These are phyloP conservation scores for Ceratobasidium sp. DNA, from an alignment of 1,284 basidiomycete species.

Conservation along the genomic window DNA sequence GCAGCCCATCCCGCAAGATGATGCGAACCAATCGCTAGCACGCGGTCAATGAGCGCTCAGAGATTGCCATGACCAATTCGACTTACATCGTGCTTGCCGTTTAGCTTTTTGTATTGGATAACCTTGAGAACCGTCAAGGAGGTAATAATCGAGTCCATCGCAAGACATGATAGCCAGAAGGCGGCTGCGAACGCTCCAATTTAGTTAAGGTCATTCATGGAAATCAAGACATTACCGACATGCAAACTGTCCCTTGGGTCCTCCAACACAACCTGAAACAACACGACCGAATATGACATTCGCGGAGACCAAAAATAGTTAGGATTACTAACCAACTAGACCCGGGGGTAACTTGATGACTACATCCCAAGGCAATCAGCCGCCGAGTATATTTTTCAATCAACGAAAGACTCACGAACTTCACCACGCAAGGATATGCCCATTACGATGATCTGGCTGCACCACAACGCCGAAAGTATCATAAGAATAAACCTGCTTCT, in stretches of 20 bases:
- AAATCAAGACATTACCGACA: background rate
- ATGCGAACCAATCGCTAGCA: slow-evolving; percentile 1
- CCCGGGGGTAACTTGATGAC: too few relatives aligned
- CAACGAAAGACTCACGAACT: background rate
- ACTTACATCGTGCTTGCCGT: slow-evolving; percentile 1
- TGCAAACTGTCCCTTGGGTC: background rate
- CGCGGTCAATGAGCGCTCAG: background rate
- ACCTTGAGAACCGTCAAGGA: background rate
- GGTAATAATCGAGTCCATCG: background rate
- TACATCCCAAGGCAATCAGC: too few relatives aligned
- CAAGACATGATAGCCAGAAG: slow-evolving; percentile 7
- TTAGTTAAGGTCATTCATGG: background rate
- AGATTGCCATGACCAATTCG: background rate
- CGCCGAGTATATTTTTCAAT: too few relatives aligned
- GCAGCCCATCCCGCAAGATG: slow-evolving; percentile 9
- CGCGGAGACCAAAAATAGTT: too few relatives aligned
- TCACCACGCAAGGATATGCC: background rate
- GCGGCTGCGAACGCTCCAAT: background rate
- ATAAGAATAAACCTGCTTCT: background rate
- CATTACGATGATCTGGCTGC: slow-evolving; percentile 12
- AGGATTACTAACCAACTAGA: too few relatives aligned
- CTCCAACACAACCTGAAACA: slow-evolving; percentile 9
- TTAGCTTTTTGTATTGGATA: background rate
- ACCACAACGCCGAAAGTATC: slow-evolving; percentile 8
- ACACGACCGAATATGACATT: background rate